Base-by-base conservation (phyloP, 2,329 filamentous ascomycete genomes). In the Cytospora paraplurivora region DNA sequence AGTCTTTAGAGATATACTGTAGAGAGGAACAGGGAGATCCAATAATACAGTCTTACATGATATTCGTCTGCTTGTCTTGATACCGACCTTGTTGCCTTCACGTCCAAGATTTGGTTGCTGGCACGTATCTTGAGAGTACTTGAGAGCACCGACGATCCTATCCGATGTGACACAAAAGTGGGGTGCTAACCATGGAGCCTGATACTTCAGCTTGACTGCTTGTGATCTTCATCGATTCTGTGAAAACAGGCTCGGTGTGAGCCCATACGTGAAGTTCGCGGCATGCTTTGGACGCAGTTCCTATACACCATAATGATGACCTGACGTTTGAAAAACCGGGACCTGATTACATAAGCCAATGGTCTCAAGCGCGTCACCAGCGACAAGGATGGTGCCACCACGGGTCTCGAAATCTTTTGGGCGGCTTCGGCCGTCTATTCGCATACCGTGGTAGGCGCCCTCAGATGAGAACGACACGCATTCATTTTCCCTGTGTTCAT, bases 381-480 rank as follows among this genome's bases (percentile, higher is more conserved):
- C 11, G 44, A 47, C 44, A 47, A 12, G 44, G 44, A 47, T 47
- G 17, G 15, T 44, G 41, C 2, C 44, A 47, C 44, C 21, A 19
- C 21, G 44, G 44, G n/a, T 47, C 27, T n/a, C n/a, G 37, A 61
- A 61, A 61, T 47, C 55, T 61, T 55, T 55, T 61, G 51, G 44
- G 44, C 44, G 44, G 44, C 44, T 47, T 47, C 44, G 44, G 44
- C 19, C 44, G 44, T 47, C n/a, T 2, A 19, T n/a, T 21, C 35
- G 8, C 3, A 19, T 4, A 11, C n/a, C 44, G 27, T 27, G 27
- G 27, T 19, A 47, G 44, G 21, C 8, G 44, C 44, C n/a, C 44
- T n/a, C 44, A 47, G n/a, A 19, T 19, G 11, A 4, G 11, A 47
- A 21, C n/a, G n/a, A 47, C 44, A 47, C 44, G n/a, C 44, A 47